Conservation (phyloP, 192 early-diverging fungal genomes). For the Radiomyces spectabilis region DNA sequence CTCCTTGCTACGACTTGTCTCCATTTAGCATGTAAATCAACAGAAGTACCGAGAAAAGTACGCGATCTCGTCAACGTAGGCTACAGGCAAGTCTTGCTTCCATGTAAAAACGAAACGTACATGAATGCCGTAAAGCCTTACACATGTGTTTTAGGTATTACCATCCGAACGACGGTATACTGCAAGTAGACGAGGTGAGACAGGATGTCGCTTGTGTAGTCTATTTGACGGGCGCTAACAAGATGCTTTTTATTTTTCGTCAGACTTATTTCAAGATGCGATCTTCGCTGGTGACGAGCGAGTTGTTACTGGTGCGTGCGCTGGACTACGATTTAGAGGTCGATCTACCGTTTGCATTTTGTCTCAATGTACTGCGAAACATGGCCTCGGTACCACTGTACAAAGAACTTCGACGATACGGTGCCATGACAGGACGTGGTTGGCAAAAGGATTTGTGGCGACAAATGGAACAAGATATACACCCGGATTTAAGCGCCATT, state of each 20-base stretch:
- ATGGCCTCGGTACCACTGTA: slow-evolving; percentile 32
- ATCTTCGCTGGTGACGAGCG: slow-evolving; percentile 39
- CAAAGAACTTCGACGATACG: neutral
- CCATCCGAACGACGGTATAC: slow-evolving; percentile 16
- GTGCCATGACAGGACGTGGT: neutral
- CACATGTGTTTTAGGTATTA: too few relatives aligned
- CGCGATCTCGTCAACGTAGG: slow-evolving; percentile 48
- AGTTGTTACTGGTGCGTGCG: slow-evolving; percentile 39
- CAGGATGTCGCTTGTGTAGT: neutral
- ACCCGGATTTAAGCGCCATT: slow-evolving; percentile 18
- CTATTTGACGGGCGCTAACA: neutral
- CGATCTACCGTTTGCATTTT: slow-evolving; percentile 38
- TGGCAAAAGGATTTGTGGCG: too few relatives aligned
- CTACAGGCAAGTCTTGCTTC: slow-evolving; percentile 17
- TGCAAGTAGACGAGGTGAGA: slow-evolving; percentile 22
- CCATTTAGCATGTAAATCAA: slow-evolving; percentile 44
- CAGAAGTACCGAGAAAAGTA: slow-evolving; percentile 42
- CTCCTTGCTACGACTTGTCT: slow-evolving; percentile 45
- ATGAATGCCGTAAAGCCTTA: slow-evolving; percentile 15
- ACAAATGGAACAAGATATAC: neutral
- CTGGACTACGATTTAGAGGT: slow-evolving; percentile 44
- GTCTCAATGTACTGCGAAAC: slow-evolving; percentile 40
- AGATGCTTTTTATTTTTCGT: neutral
- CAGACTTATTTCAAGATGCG: slow-evolving; percentile 40
- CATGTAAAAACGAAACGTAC: neutral